Conservation (phyloP, 2,329 filamentous ascomycete species). For the Venturia effusa region DNA sequence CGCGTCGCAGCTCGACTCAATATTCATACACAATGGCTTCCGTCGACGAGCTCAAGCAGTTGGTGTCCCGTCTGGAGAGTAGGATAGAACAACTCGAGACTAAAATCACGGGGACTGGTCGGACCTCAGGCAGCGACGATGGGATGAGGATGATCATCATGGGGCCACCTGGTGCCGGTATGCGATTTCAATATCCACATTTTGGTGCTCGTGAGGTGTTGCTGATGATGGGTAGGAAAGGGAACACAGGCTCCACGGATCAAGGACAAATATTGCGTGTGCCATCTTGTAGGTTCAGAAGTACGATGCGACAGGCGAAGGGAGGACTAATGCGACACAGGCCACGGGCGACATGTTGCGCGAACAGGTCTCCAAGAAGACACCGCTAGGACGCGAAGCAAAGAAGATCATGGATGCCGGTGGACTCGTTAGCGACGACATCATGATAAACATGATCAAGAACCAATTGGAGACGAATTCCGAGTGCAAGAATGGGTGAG, state of each 20-base stretch:
- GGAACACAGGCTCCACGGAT: slow-evolving; percentile 96
- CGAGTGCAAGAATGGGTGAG: slow-evolving; percentile 94
- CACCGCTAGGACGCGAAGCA: slow-evolving; percentile 80
- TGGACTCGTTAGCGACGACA: slow-evolving; percentile 94
- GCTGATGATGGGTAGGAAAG: slow-evolving; percentile 58
- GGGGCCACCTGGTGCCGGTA: slow-evolving; percentile 94
- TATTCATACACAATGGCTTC: slow-evolving; percentile 14
- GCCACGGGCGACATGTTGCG: slow-evolving; percentile 98
- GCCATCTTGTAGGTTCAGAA: slow-evolving; percentile 69
- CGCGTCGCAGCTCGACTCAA: neutral
- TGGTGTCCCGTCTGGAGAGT: slow-evolving; percentile 72
- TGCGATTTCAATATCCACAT: slow-evolving; percentile 26
- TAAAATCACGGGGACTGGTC: slow-evolving; percentile 41
- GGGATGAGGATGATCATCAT: slow-evolving; percentile 93
- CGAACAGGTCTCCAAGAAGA: slow-evolving; percentile 97
- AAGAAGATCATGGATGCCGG: slow-evolving; percentile 99
- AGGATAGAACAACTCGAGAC: slow-evolving; percentile 75
- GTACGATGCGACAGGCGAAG: slow-evolving; percentile 12
- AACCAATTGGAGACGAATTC: slow-evolving; percentile 86
- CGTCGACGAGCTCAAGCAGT: slow-evolving; percentile 72
- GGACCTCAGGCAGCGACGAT: slow-evolving; percentile 34
- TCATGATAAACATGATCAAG: slow-evolving; percentile 99
- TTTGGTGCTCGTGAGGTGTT: slow-evolving; percentile 1
- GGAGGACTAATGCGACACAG: slow-evolving; percentile 34
- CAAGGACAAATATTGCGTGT: slow-evolving; percentile 96